Conservation (phyloP, 1,139 yeast species). For the Petasospora fabianii region DNA sequence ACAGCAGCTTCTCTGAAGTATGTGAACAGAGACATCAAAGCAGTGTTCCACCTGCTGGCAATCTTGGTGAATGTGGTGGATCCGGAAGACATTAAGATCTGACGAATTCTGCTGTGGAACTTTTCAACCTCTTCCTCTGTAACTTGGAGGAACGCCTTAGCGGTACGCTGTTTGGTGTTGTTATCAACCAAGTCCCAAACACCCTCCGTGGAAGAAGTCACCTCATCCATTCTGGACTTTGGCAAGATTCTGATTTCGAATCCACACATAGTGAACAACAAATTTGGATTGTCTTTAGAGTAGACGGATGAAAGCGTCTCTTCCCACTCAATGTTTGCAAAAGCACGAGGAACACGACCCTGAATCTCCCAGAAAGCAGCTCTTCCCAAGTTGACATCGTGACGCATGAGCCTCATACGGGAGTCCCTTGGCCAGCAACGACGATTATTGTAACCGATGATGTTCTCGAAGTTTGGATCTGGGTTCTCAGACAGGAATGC, state of each 20-base stretch:
- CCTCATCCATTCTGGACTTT: slow-evolving; percentile 52
- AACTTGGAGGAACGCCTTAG: slow-evolving; percentile 84
- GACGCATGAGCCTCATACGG: slow-evolving; percentile 86
- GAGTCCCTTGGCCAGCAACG: slow-evolving; percentile 94
- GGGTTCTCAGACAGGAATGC: slow-evolving; percentile 82
- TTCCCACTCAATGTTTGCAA: slow-evolving; percentile 76
- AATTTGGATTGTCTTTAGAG: slow-evolving; percentile 83
- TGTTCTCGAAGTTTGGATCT: slow-evolving; percentile 84
- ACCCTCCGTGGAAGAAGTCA: slow-evolving; percentile 61
- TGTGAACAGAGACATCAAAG: slow-evolving; percentile 78
- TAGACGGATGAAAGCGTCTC: slow-evolving; percentile 84
- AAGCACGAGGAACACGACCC: slow-evolving; percentile 71
- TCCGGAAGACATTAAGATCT: slow-evolving; percentile 92
- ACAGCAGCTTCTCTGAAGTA: slow-evolving; percentile 93
- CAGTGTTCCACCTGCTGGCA: slow-evolving; percentile 96
- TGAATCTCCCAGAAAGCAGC: slow-evolving; percentile 91
- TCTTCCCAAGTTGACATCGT: slow-evolving; percentile 88
- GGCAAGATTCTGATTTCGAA: slow-evolving; percentile 91
- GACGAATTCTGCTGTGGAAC: slow-evolving; percentile 82
- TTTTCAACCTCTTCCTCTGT: slow-evolving; percentile 73
- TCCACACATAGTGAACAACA: slow-evolving; percentile 89
- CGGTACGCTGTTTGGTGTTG: slow-evolving; percentile 77
- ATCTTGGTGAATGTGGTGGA: slow-evolving; percentile 93
- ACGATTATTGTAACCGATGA: slow-evolving; percentile 84
- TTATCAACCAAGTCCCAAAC: slow-evolving; percentile 86